Percentiles rank a stretch among this genome's conserved stretches.
Conservation (phyloP, 306 rosid species). For the Begonia fuchsioides region DNA sequence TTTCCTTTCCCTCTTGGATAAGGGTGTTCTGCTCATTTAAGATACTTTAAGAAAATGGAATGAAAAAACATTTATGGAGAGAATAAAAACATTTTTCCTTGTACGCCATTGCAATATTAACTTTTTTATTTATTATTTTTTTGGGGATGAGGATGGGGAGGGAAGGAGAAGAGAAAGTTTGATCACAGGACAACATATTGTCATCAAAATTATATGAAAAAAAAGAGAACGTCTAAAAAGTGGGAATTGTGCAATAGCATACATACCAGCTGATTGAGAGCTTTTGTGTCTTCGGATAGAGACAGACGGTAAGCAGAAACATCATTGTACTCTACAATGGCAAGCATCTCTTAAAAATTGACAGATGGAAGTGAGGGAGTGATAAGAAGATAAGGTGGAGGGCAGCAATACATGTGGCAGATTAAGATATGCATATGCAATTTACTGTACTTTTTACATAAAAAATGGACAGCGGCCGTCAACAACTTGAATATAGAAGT, state of each 20-base stretch:
- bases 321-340: conserved; percentile 65
- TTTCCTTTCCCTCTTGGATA: conserved; percentile 86
- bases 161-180: too few relatives aligned
- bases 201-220: background rate
- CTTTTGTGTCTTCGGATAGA: conserved; percentile 95
- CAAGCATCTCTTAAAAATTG: background rate
- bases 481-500: too few relatives aligned
- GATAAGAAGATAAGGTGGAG: background rate
- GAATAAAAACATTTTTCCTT: background rate
- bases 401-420: too few relatives aligned
- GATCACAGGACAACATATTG: too few relatives aligned
- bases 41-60: background rate
- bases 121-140: too few relatives aligned
- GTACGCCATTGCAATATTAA: too few relatives aligned
- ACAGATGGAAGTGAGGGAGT: background rate
- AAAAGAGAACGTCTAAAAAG: too few relatives aligned
- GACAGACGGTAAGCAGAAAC: conserved; percentile 86
- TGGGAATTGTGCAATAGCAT: conserved; percentile 11
- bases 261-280: conserved; percentile 87
- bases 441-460: too few relatives aligned
- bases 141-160: too few relatives aligned
- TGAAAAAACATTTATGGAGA: background rate
- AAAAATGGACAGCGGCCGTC: too few relatives aligned
- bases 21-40: conserved; percentile 45
- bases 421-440: too few relatives aligned